These are phyloP conservation scores for Neoarthrinium moseri DNA, from an alignment of 2,329 filamentous ascomycete genomes.

Conservation along the genomic window DNA sequence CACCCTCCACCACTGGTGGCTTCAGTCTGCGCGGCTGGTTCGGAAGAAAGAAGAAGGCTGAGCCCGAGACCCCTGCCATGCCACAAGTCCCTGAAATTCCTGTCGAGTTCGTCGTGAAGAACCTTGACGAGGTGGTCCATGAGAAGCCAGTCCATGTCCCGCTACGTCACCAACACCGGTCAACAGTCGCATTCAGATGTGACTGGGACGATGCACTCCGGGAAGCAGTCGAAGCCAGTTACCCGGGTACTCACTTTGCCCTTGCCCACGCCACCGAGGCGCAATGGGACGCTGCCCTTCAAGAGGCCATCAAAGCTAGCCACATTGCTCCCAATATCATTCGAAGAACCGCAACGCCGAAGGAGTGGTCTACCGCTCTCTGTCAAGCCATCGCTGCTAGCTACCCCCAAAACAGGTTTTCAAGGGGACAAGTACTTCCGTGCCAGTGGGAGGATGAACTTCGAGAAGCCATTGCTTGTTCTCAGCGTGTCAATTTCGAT, in stretches of 20 bases:
- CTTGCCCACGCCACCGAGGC: slow-evolving; percentile 15
- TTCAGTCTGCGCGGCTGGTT: slow-evolving; percentile 22
- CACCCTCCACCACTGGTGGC: slow-evolving; percentile 14
- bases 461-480: slow-evolving; percentile 19
- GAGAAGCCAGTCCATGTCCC: slow-evolving; percentile 14
- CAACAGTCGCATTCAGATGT: slow-evolving; percentile 19
- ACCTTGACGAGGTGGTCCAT: slow-evolving; percentile 17
- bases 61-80: slow-evolving; percentile 9
- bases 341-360: slow-evolving; percentile 19
- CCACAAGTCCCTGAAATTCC: slow-evolving; percentile 12
- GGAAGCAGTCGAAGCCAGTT: slow-evolving; percentile 29
- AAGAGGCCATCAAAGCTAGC: slow-evolving; percentile 20
- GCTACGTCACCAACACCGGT: slow-evolving; percentile 22
- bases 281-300: slow-evolving; percentile 21
- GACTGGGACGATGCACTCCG: slow-evolving; percentile 35
- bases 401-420: slow-evolving; percentile 21
- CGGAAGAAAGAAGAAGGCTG: slow-evolving; percentile 20
- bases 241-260: slow-evolving; percentile 16
- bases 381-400: slow-evolving; percentile 31
- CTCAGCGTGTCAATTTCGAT: slow-evolving; percentile 20
- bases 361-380: slow-evolving; percentile 37
- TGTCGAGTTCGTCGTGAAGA: slow-evolving; percentile 17
- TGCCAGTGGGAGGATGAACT: slow-evolving; percentile 21
- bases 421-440: slow-evolving; percentile 17
- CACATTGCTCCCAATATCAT: slow-evolving; percentile 14